phyloP scores from a whole-genome alignment of 345 rosid species.

The Pistacia atlantica region DNA sequence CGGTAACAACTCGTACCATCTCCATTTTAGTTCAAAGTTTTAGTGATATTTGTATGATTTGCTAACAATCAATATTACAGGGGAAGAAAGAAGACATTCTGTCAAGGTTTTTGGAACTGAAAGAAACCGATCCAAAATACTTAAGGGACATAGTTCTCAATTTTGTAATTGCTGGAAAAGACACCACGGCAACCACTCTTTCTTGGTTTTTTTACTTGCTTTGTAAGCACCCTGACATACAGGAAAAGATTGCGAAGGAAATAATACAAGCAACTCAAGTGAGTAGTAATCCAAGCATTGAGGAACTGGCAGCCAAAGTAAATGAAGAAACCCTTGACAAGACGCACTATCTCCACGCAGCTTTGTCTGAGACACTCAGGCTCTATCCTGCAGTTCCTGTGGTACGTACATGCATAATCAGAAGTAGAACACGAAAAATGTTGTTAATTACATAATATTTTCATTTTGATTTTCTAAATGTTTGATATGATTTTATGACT shows the following conservation, averaged over 20 bases:
- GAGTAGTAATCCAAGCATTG: background rate
- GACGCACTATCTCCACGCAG: constrained; percentile 36
- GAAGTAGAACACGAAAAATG: background rate
- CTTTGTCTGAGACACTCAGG: constrained; percentile 35
- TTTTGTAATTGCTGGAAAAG: constrained; percentile 34
- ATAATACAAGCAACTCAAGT: constrained; percentile 16
- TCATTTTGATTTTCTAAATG: too few relatives aligned
- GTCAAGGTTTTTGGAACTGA: constrained; percentile 28
- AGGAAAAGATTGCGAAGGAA: constrained; percentile 25
- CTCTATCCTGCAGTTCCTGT: constrained; percentile 32
- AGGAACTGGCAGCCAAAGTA: constrained; percentile 18
- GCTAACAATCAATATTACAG: too few relatives aligned
- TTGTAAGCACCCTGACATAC: constrained; percentile 27
- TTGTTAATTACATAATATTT: too few relatives aligned
- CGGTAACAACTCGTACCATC: background rate
- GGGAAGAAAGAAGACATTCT: constrained; percentile 28
- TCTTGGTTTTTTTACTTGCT: constrained; percentile 39
- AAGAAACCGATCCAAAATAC: constrained; percentile 25
- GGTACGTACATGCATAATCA: constrained; percentile 15
- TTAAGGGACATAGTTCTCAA: constrained; percentile 32
- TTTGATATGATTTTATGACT: too few relatives aligned
- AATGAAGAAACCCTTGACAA: constrained; percentile 19
- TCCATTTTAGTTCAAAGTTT: background rate
- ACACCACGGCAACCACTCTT: constrained; percentile 27
- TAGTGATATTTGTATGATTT: background rate